Percentiles rank a stretch among this genome's conserved stretches.
Conservation (phyloP, 2,329 filamentous ascomycete genomes). For the Biscogniauxia mediterranea region DNA sequence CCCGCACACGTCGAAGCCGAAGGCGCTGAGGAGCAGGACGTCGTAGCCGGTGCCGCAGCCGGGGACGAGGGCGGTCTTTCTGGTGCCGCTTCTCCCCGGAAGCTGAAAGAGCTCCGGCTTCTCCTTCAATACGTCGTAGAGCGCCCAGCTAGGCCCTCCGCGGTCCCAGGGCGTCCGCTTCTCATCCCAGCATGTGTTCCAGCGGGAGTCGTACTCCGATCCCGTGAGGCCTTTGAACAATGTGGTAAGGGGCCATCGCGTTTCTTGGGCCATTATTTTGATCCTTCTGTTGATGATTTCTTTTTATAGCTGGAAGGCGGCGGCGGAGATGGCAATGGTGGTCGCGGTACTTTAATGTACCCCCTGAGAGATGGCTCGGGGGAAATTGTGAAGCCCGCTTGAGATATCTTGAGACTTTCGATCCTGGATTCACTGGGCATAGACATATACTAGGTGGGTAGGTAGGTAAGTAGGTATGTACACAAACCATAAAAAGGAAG, state of each 20-base stretch:
- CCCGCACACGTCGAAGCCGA: conserved; percentile 76
- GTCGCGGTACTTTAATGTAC: too few relatives aligned
- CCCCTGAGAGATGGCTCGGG: too few relatives aligned
- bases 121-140: conserved; percentile 50
- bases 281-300: neutral
- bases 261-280: neutral
- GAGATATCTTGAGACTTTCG: too few relatives aligned
- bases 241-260: conserved; percentile 20
- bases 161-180: conserved; percentile 55
- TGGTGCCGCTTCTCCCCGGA: conserved; percentile 3
- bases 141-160: conserved; percentile 50
- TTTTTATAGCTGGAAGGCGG: too few relatives aligned
- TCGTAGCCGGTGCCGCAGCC: conserved; percentile 84
- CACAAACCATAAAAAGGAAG: too few relatives aligned
- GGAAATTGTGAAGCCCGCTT: too few relatives aligned
- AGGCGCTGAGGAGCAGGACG: conserved; percentile 68
- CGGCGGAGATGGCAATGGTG: too few relatives aligned
- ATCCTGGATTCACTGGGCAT: too few relatives aligned
- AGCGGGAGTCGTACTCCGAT: conserved; percentile 38
- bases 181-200: conserved; percentile 49
- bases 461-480: too few relatives aligned
- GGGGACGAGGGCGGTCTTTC: conserved; percentile 67
- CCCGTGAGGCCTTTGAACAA: conserved; percentile 36
- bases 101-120: conserved; percentile 42
- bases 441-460: too few relatives aligned